Percentiles rank a stretch among this genome's conserved stretches.
phyloP scores from a whole-genome alignment of 139 green algal genomes.

The Chlamydomonas sp. region DNA sequence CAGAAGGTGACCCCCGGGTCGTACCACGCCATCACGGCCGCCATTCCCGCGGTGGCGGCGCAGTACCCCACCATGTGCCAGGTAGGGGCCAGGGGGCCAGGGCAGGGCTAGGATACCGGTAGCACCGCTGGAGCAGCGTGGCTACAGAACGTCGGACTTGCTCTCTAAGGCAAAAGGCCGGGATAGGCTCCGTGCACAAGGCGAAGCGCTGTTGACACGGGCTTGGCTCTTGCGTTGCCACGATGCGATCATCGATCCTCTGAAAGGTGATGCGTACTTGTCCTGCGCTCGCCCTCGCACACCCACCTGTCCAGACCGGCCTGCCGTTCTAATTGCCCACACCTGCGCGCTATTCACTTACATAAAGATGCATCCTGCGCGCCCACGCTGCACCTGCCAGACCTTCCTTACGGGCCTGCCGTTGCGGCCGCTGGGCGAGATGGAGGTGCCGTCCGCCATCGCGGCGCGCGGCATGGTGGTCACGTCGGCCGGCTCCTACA shows the following conservation, averaged over 20 bases:
- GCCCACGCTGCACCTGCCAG: not conserved
- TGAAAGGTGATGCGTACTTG: too few relatives aligned
- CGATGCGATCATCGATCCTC: too few relatives aligned
- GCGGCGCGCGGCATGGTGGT: slow-evolving; percentile 40
- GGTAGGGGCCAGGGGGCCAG: not conserved
- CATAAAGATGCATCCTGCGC: not conserved
- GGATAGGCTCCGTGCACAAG: too few relatives aligned
- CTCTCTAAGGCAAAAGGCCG: too few relatives aligned
- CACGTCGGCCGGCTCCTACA: slow-evolving; percentile 44
- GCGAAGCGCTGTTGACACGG: too few relatives aligned
- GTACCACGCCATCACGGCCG: slow-evolving; percentile 48
- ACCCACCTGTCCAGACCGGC: too few relatives aligned
- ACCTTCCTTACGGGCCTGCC: slow-evolving; percentile 45
- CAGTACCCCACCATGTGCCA: slow-evolving; percentile 55
- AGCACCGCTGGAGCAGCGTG: too few relatives aligned
- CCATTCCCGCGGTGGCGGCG: slow-evolving; percentile 43
- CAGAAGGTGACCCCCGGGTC: slow-evolving; percentile 58
- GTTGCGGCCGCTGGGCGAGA: slow-evolving; percentile 44
- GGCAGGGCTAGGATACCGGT: too few relatives aligned
- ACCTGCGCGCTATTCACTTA: not conserved
- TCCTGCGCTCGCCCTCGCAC: too few relatives aligned
- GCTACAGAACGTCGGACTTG: too few relatives aligned
- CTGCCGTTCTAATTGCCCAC: too few relatives aligned
- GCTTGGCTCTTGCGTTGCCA: too few relatives aligned
- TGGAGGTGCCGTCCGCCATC: slow-evolving; percentile 48